These are phyloP conservation scores for Raffaelea deltoideospora DNA, from an alignment of 2,329 filamentous ascomycete genomes.

Conservation along the genomic window DNA sequence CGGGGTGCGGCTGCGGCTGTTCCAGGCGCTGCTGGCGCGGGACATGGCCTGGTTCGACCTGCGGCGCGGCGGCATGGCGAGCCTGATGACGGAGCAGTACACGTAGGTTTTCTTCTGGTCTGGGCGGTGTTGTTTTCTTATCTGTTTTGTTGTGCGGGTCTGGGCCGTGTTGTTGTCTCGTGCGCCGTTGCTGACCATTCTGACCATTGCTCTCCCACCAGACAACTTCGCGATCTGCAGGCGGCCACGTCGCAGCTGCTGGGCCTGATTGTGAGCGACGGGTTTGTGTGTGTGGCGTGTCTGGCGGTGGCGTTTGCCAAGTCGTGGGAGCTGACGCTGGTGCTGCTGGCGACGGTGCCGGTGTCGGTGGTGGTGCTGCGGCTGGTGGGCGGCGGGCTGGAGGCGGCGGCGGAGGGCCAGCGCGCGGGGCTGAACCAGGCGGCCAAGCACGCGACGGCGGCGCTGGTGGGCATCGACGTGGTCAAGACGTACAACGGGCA, in stretches of 20 bases:
- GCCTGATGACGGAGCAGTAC: slow-evolving; percentile 57
- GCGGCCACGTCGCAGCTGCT: slow-evolving; percentile 65
- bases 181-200: too few species aligned
- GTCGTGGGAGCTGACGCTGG: slow-evolving; percentile 72
- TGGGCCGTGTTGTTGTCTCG: too few species aligned
- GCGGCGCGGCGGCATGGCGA: slow-evolving; percentile 53
- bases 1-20: slow-evolving; percentile 47
- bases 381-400: slow-evolving; percentile 44
- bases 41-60: slow-evolving; percentile 74
- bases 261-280: slow-evolving; percentile 50
- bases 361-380: slow-evolving; percentile 46
- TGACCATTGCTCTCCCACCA: too few species aligned
- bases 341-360: slow-evolving; percentile 61
- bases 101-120: slow-evolving; percentile 36
- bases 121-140: too few species aligned
- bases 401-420: slow-evolving; percentile 53
- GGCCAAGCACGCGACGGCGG: slow-evolving; percentile 55
- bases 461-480: slow-evolving; percentile 61
- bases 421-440: slow-evolving; percentile 51
- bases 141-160: too few species aligned
- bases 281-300: slow-evolving; percentile 49
- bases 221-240: slow-evolving; percentile 71
- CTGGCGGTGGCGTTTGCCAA: slow-evolving; percentile 59
- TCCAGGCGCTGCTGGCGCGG: slow-evolving; percentile 52
- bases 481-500: slow-evolving; percentile 79